Evolutionary conservation across 345 rosid genomes (phyloP).

Genomic region (Pistacia atlantica): DNA sequence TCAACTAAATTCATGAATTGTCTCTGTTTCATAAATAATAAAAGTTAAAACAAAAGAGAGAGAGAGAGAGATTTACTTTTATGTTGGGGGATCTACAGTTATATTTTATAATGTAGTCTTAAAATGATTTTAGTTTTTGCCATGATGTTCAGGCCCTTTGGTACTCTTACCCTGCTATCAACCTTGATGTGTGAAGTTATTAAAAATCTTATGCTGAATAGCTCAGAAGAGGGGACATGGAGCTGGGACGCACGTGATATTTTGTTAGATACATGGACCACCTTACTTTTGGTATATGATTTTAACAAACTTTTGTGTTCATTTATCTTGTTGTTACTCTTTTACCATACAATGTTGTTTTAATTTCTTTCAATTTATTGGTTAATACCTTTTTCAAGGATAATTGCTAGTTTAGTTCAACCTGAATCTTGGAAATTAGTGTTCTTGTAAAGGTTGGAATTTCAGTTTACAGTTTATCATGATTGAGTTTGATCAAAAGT

Average conservation of each 20-base stretch:
- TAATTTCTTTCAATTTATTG: slow-evolving; percentile 17
- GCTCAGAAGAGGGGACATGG: slow-evolving; percentile 82
- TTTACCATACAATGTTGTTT: slow-evolving; percentile 5
- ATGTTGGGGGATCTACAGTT: not conserved
- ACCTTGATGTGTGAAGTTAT: slow-evolving; percentile 88
- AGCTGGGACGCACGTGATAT: slow-evolving; percentile 98
- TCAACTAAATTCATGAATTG: not conserved
- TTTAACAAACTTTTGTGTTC: not conserved
- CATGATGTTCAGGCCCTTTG: slow-evolving; percentile 73
- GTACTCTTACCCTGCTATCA: slow-evolving; percentile 80
- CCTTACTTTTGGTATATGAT: slow-evolving; percentile 70
- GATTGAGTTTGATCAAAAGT: not conserved
- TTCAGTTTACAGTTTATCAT: slow-evolving; percentile 1
- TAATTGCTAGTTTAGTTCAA: not conserved
- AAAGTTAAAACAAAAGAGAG: no score
- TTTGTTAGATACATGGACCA: slow-evolving; percentile 92
- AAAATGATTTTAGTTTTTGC: slow-evolving; percentile 14
- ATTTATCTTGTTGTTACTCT: slow-evolving; percentile 4
- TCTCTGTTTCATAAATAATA: not conserved
- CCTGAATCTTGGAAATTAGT: slow-evolving; percentile 7
- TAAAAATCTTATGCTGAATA: slow-evolving; percentile 66
- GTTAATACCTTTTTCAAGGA: slow-evolving; percentile 11
- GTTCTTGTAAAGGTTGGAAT: not conserved
- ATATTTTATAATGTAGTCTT: slow-evolving; percentile 2
- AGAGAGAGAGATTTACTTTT: not conserved